A percentile compares a stretch with the other conserved stretches of the same genome.
phyloP scores from a whole-genome alignment of 441 rosid species.

The Populus hybrid region DNA sequence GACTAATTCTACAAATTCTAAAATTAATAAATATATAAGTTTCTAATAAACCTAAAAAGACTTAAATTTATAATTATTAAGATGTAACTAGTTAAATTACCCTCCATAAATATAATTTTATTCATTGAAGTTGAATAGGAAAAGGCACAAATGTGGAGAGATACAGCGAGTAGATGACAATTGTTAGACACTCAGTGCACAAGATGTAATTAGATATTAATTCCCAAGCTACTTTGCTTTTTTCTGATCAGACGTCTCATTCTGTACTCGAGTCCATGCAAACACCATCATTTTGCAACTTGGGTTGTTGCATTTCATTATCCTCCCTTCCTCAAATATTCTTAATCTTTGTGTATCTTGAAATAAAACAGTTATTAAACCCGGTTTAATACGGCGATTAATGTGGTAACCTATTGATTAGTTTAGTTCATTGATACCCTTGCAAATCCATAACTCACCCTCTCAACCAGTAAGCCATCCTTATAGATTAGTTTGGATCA shows the following conservation, averaged over 20 bases:
- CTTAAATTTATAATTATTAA: no score
- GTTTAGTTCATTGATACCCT: neutral
- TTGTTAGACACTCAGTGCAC: neutral
- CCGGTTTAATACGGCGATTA: neutral
- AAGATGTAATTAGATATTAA: neutral
- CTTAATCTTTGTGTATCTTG: no score
- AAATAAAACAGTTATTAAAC: no score
- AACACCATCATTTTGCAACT: neutral
- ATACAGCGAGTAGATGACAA: neutral
- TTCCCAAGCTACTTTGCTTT: neutral
- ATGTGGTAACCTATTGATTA: neutral
- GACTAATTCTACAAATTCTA: no score
- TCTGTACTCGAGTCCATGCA: neutral
- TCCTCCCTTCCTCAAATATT: neutral
- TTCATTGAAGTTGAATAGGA: neutral
- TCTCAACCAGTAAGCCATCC: no score
- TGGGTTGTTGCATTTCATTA: neutral
- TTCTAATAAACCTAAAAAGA: rapidly evolving
- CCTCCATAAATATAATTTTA: neutral
- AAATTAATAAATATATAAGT: no score
- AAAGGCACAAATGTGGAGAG: neutral
- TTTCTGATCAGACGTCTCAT: neutral
- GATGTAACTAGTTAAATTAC: no score
- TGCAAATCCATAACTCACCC: no score
- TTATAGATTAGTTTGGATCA: no score